Evolutionary conservation across 306 rosid species (phyloP), one percentile per base, ranked within the genome.

Genomic region (Prunus fruticosa): DNA sequence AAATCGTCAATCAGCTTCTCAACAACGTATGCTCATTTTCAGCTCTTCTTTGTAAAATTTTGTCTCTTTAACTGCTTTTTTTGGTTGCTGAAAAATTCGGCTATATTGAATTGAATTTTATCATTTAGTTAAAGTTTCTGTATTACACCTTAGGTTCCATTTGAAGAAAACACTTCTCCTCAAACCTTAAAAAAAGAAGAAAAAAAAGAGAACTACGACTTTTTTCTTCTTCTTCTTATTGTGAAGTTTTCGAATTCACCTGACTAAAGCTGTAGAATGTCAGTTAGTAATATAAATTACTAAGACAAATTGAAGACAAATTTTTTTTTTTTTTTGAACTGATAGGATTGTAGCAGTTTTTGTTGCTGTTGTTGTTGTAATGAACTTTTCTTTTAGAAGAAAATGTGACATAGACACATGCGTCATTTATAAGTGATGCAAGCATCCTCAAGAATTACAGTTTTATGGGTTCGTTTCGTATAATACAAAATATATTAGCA

Each of bases 1-100:
- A 81, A 56, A 88, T 92, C 76, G 99, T 95, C 65, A 90, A 95
- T 72, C 81, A 84, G 77, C 92, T 92, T 79, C 91, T 87, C 2
- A 67, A 71, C 74, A 89, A 92, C 71, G 97, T 92, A 85, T 82
- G 22, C 14, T 61, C 30, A 2, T 30, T 34, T 34, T 32, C 11
- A 64, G 6, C 10, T 16, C 47, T 7, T 34, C 4, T 23, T 14
- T 25, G n/a, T 38, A 15, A 56, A 27, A 2, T 34, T 30, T 64
- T 32, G 11, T 12, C 6, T 64, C 47, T 19, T 52, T 52, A 7
- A 69, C 23, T 30, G 43, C 41, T 49, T 50, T 64, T n/a, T 52
- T 46, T 54, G 30, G 43, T 38, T 38, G 43, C 1, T 38, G 43
- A 38, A 38, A 38, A 38, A 38, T 38, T 38, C 43, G 43, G 2